Evolutionary conservation across 1,284 basidiomycete genomes (phyloP).

Genomic region (Sanghuangporus sanghuang): DNA sequence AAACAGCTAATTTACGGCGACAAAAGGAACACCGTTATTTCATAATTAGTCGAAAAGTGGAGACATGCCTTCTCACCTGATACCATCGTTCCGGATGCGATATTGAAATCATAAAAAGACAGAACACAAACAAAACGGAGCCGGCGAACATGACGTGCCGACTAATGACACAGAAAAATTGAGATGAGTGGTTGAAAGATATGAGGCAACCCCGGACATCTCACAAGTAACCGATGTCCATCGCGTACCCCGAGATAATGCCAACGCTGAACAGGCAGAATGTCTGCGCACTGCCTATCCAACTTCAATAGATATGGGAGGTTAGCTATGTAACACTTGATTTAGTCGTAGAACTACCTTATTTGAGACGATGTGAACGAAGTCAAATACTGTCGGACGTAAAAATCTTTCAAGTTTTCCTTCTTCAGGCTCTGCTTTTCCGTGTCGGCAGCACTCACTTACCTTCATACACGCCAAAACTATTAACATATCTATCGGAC

Average conservation of each 20-base stretch:
- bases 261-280: conserved; percentile 11
- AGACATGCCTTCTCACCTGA: conserved; percentile 28
- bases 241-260: conserved; percentile 10
- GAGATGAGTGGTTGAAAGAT: no score
- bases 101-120: conserved; percentile 40
- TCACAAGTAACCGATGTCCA: conserved; percentile 17
- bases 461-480: conserved; percentile 17
- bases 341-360: not conserved
- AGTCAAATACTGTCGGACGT: conserved; percentile 12
- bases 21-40: conserved; percentile 22
- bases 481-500: conserved; percentile 4
- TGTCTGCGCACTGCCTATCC: conserved; percentile 15
- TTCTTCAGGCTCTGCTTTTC: not conserved
- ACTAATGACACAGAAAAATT: conserved; percentile 21
- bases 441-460: not conserved
- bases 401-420: conserved; percentile 12
- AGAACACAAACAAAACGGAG: conserved; percentile 33
- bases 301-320: not conserved
- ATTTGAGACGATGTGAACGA: conserved; percentile 9
- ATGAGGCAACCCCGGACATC: not conserved
- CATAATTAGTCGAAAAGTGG: not conserved
- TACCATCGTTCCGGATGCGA: conserved; percentile 36
- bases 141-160: conserved; percentile 36
- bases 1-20: conserved; percentile 17
- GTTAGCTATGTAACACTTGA: not conserved